Conservation (phyloP, 2,329 filamentous ascomycete species). For the Verticillium dahliae region DNA sequence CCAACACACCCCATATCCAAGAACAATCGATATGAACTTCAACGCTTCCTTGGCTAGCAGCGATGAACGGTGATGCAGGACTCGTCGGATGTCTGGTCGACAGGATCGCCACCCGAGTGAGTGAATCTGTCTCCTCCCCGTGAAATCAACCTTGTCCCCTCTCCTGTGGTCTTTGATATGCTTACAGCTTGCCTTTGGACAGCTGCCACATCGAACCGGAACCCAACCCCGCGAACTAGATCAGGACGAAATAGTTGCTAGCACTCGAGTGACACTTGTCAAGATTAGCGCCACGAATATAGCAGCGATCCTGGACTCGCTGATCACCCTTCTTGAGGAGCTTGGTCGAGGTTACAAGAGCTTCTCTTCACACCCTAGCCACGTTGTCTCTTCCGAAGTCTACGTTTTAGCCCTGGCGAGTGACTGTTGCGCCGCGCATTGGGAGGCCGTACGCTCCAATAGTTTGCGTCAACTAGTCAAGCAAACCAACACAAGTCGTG, state of each 20-base stretch:
- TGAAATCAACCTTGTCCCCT: background rate
- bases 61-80: constrained; percentile 53
- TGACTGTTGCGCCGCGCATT: constrained; percentile 59
- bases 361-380: constrained; percentile 46
- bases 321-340: constrained; percentile 53
- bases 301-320: constrained; percentile 46
- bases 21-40: constrained; percentile 5
- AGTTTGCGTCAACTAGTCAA: constrained; percentile 2
- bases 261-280: constrained; percentile 55
- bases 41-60: constrained; percentile 1
- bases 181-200: constrained; percentile 5
- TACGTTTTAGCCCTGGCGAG: constrained; percentile 58
- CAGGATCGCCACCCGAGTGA: constrained; percentile 55
- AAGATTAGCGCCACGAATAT: constrained; percentile 51
- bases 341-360: constrained; percentile 47
- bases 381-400: constrained; percentile 57
- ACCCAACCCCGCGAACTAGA: constrained; percentile 48
- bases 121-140: constrained; percentile 5
- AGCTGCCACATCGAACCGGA: constrained; percentile 60
- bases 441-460: constrained; percentile 36
- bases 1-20: no score
- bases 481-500: constrained; percentile 11
- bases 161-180: background rate
- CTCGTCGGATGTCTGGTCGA: constrained; percentile 57
- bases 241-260: constrained; percentile 54